Percentiles rank a stretch among this genome's conserved stretches.
Evolutionary conservation across 306 rosid species (phyloP).

Genomic region (Sicyos baderoa): DNA sequence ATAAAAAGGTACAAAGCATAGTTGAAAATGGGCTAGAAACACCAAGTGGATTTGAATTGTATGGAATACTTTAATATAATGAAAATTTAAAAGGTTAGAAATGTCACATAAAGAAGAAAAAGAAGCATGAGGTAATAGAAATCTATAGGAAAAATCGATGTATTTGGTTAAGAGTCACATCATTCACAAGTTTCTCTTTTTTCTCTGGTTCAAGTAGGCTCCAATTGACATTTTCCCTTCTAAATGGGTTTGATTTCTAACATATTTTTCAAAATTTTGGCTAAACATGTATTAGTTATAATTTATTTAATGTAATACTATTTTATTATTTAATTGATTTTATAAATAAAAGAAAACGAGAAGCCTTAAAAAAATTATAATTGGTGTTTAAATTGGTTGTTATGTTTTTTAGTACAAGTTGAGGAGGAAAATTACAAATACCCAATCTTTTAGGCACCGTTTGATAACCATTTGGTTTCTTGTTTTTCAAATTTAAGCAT

Average conservation of each 20-base stretch:
- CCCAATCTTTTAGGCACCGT: too few relatives aligned
- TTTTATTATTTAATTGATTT: too few relatives aligned
- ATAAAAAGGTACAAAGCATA: neutral
- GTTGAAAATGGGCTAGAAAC: neutral
- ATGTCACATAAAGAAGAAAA: slow-evolving; percentile 5
- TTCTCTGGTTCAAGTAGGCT: neutral
- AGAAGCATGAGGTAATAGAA: neutral
- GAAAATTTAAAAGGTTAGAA: neutral
- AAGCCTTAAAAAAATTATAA: too few relatives aligned
- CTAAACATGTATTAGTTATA: too few relatives aligned
- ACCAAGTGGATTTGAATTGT: slow-evolving; percentile 7
- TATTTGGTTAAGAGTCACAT: slow-evolving; percentile 18
- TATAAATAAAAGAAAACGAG: too few relatives aligned
- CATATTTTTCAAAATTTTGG: too few relatives aligned
- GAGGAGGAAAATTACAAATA: too few relatives aligned
- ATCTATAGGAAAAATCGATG: neutral
- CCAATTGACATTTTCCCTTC: neutral
- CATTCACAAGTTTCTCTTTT: slow-evolving; percentile 14
- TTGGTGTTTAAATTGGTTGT: too few relatives aligned
- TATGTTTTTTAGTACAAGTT: too few relatives aligned
- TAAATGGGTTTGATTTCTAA: neutral
- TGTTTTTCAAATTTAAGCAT: too few relatives aligned
- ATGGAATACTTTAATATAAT: neutral
- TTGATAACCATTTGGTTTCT: too few relatives aligned
- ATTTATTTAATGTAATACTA: too few relatives aligned